phyloP scores from a whole-genome alignment of 2,329 filamentous ascomycete genomes.

The Trichoderma koningiopsis region DNA sequence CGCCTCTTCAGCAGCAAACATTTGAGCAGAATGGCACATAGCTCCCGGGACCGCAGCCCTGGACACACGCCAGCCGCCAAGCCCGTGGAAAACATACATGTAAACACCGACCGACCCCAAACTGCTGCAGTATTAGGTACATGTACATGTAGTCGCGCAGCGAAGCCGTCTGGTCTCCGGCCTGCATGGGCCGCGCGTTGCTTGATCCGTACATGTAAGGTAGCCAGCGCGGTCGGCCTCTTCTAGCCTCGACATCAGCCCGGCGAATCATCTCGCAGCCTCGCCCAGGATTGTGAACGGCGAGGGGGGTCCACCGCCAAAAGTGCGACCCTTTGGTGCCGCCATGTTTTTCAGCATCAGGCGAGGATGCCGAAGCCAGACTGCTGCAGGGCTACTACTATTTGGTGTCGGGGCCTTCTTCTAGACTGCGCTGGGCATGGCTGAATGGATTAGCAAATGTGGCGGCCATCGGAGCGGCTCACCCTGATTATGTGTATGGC shows the following conservation, averaged over 20 bases:
- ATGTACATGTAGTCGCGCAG: not conserved
- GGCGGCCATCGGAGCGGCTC: constrained; percentile 12
- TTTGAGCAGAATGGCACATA: not conserved
- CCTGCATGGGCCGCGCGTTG: constrained; percentile 24
- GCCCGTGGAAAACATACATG: not conserved
- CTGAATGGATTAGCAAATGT: not conserved
- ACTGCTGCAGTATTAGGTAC: not conserved
- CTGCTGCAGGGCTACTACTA: not conserved
- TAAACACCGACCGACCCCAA: not conserved
- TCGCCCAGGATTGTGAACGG: not conserved
- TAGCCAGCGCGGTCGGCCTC: not conserved
- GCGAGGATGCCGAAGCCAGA: not conserved
- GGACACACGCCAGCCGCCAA: not conserved
- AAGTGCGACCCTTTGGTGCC: not conserved
- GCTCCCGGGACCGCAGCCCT: not conserved
- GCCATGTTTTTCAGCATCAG: not conserved
- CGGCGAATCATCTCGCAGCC: constrained; percentile 21
- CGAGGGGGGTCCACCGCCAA: not conserved
- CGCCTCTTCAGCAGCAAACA: not conserved
- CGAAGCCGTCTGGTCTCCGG: not conserved
- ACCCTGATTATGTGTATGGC: not conserved
- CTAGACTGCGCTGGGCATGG: constrained; percentile 18
- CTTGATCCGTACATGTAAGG: constrained; percentile 2
- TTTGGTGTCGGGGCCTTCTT: not conserved
- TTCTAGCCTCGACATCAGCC: constrained; percentile 15